Conservation (phyloP, 805 yeast species). For the Kodamaea neixiangensis region DNA sequence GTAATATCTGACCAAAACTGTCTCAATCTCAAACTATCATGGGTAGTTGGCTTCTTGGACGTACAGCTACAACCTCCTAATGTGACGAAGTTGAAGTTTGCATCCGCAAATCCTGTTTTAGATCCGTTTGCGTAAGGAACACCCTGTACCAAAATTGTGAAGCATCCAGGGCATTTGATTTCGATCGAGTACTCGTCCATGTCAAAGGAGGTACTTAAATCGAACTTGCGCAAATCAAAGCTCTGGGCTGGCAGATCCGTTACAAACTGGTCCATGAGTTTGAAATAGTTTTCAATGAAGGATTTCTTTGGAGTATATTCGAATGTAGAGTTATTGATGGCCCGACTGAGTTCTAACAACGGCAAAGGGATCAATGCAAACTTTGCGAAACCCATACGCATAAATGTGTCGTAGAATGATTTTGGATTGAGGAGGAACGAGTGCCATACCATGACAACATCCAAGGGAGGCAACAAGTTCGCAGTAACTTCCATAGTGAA, state of each 20-base stretch:
- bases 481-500: not conserved
- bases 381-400: conserved; percentile 16
- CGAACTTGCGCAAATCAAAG: not conserved
- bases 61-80: not conserved
- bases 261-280: conserved; percentile 1
- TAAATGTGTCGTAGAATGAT: conserved; percentile 17
- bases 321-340: conserved; percentile 15
- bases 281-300: conserved; percentile 11
- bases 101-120: conserved; percentile 17
- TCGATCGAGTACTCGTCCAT: conserved; percentile 6
- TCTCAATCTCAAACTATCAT: not conserved
- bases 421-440: conserved; percentile 22
- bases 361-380: conserved; percentile 25
- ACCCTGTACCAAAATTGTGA: conserved; percentile 5
- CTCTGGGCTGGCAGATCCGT: not conserved
- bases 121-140: conserved; percentile 12
- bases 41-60: not conserved
- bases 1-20: not conserved
- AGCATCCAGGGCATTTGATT: conserved; percentile 17
- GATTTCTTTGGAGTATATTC: conserved; percentile 13
- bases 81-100: conserved; percentile 1
- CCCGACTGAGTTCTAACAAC: conserved; percentile 9
- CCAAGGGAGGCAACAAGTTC: conserved; percentile 22
- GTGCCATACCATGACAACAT: conserved; percentile 27
- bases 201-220: not conserved